phyloP scores from a whole-genome alignment of 495 filamentous ascomycete genomes.

The Emericellopsis terricola region DNA sequence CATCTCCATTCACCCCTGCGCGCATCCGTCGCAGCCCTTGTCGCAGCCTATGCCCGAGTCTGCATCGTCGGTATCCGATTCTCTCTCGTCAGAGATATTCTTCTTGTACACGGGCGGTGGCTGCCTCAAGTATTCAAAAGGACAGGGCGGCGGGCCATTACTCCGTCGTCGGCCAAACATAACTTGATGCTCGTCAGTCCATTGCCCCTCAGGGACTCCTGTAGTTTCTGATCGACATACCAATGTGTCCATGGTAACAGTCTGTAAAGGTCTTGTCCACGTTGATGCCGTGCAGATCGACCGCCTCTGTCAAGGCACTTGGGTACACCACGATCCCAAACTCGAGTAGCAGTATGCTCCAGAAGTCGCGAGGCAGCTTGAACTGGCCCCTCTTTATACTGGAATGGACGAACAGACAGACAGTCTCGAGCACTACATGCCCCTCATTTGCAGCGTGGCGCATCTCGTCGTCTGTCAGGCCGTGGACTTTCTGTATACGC shows the following conservation, averaged over 20 bases:
- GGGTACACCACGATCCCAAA: constrained; percentile 3
- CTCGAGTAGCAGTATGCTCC: not conserved
- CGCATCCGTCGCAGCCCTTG: no score
- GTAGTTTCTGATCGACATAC: not conserved
- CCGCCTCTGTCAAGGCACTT: not conserved
- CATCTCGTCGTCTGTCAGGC: not conserved
- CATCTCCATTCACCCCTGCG: no score
- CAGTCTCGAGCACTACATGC: constrained; percentile 2
- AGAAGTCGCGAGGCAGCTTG: constrained; percentile 1
- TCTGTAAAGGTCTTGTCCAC: constrained; percentile 1
- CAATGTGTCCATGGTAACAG: constrained; percentile 1
- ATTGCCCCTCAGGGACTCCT: no score
- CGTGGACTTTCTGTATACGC: not conserved
- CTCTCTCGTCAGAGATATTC: not conserved
- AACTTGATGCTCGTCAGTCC: not conserved
- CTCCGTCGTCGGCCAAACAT: not conserved
- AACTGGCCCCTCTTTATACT: constrained; percentile 1
- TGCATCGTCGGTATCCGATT: no score
- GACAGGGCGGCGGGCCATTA: not conserved
- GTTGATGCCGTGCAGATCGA: not conserved
- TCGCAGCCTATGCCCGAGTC: not conserved
- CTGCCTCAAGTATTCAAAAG: constrained; percentile 1
- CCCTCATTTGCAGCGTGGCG: not conserved
- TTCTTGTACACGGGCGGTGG: constrained; percentile 1
- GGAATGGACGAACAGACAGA: constrained; percentile 2